Conservation (phyloP, 192 early-diverging fungal species). For the Spinellus fusiger region DNA sequence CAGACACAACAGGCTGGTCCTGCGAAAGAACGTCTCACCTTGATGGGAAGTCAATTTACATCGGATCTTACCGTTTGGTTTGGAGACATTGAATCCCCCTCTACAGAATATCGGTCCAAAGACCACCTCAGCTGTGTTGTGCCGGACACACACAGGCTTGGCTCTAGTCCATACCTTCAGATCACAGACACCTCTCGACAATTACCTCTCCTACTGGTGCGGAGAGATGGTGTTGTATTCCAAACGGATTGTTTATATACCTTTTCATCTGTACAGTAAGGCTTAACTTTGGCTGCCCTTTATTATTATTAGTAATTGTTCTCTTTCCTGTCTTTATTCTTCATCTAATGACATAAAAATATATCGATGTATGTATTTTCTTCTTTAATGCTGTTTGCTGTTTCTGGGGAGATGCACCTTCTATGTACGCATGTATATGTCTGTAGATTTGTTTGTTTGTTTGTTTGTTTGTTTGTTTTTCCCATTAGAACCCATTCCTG, state of each 20-base stretch:
- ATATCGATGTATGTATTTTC: not conserved
- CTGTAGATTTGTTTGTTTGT: no score
- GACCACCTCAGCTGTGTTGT: conserved; percentile 37
- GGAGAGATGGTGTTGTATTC: conserved; percentile 40
- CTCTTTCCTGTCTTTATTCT: not conserved
- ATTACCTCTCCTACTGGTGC: conserved; percentile 32
- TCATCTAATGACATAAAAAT: not conserved
- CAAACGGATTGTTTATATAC: conserved; percentile 26
- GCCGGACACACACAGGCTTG: conserved; percentile 22
- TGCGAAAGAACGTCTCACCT: conserved; percentile 22
- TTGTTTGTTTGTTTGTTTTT: no score
- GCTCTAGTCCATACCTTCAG: conserved; percentile 7
- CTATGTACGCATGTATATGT: no score
- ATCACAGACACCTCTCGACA: conserved; percentile 9
- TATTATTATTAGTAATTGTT: not conserved
- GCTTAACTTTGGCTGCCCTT: not conserved
- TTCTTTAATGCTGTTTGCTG: not conserved
- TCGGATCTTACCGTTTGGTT: conserved; percentile 65
- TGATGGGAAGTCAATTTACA: conserved; percentile 61
- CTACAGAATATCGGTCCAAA: conserved; percentile 40
- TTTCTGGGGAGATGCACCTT: not conserved
- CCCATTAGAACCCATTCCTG: no score
- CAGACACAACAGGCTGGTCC: not conserved
- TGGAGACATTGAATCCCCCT: conserved; percentile 48
- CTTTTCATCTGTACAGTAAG: conserved; percentile 6